Evolutionary conservation across 768 basidiomycete genomes (phyloP).

Genomic region (Amanita brunnescens): DNA sequence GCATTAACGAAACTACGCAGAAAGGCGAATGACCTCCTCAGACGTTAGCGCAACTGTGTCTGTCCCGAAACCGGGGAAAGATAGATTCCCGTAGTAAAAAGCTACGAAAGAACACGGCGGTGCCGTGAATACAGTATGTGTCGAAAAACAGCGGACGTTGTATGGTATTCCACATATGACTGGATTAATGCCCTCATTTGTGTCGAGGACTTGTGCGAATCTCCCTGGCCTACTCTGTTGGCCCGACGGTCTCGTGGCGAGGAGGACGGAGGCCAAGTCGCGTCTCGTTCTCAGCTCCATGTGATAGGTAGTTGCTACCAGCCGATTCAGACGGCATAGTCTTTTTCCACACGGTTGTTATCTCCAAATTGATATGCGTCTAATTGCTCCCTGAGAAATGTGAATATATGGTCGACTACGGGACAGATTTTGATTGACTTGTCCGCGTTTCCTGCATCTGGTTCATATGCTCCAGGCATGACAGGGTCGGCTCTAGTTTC

Average conservation of each 20-base stretch:
- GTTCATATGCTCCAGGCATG: slow-evolving; percentile 4
- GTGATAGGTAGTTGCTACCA: neutral
- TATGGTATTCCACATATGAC: neutral
- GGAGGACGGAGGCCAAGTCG: neutral
- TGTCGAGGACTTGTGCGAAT: neutral
- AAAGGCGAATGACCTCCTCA: slow-evolving; percentile 27
- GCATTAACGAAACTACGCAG: neutral
- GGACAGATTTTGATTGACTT: neutral
- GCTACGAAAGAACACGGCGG: neutral
- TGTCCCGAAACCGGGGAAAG: slow-evolving; percentile 23
- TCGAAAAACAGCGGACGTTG: neutral
- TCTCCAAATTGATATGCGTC: too few relatives aligned
- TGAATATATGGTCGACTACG: neutral
- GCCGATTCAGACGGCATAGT: neutral
- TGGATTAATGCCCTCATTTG: neutral
- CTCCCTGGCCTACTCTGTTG: neutral
- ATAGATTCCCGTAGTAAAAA: slow-evolving; percentile 12
- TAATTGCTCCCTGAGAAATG: neutral
- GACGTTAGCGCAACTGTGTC: slow-evolving; percentile 32
- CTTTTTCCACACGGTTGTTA: neutral
- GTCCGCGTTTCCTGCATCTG: neutral
- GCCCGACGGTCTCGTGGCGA: too few relatives aligned
- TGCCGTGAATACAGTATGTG: neutral
- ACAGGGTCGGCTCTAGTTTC: neutral
- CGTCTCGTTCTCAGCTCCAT: neutral